Evolutionary conservation across 441 rosid species (phyloP).

Genomic region (Pelargonium myrrhifolium): DNA sequence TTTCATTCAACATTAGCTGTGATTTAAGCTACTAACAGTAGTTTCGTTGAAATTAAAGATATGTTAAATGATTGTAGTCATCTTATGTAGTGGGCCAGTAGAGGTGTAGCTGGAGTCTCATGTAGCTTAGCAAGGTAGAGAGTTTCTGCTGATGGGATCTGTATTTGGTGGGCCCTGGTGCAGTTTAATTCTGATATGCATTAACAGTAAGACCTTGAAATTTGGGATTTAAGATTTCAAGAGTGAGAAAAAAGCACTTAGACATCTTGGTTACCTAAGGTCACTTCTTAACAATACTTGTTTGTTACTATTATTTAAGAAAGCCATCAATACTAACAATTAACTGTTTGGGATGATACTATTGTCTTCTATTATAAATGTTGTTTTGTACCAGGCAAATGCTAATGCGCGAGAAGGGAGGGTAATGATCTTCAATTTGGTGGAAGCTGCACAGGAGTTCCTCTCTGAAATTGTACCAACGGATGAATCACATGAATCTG

Average conservation of each 20-base stretch:
- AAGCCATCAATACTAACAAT: not conserved
- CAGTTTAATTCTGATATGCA: not conserved
- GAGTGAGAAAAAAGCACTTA: not conserved
- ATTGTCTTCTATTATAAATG: not conserved
- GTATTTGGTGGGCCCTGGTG: conserved; percentile 5
- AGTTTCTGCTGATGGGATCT: not conserved
- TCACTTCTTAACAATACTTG: not conserved
- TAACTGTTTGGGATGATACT: conserved; percentile 3
- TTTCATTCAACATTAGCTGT: not conserved
- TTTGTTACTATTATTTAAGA: not conserved
- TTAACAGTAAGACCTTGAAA: not conserved
- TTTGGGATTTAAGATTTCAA: not conserved
- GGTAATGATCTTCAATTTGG: conserved; percentile 93
- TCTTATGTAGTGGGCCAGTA: not conserved
- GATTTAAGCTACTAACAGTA: not conserved
- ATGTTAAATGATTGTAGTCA: not conserved
- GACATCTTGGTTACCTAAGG: not conserved
- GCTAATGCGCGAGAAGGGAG: conserved; percentile 87
- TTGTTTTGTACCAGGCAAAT: conserved; percentile 46
- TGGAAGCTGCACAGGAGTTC: conserved; percentile 98
- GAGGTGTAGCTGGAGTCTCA: not conserved
- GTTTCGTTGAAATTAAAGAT: not conserved
- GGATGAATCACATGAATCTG: conserved; percentile 41
- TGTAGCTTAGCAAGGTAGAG: not conserved
- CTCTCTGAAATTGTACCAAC: conserved; percentile 71